These are phyloP conservation scores for Colletotrichum echinochloae DNA, from an alignment of 2,329 filamentous ascomycete genomes.

Conservation along the genomic window DNA sequence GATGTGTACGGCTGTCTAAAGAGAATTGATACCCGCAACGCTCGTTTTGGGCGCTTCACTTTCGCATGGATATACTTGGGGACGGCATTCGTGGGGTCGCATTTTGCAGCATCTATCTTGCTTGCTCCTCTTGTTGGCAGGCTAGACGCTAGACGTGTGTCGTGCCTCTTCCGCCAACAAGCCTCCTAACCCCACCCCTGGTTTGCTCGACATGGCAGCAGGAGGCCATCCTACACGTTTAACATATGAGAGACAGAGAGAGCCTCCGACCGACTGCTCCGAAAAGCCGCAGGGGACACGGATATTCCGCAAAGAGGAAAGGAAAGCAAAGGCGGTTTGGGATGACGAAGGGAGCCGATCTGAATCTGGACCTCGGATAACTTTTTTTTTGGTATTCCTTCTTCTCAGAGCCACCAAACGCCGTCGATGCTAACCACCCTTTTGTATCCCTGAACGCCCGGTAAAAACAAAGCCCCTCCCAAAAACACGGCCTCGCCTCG, in stretches of 20 bases:
- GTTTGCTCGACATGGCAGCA: background rate
- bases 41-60: slow-evolving; percentile 30
- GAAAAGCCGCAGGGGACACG: background rate
- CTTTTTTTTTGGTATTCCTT: slow-evolving; percentile 38
- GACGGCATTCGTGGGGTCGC: slow-evolving; percentile 13
- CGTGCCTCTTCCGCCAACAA: background rate
- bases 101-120: slow-evolving; percentile 20
- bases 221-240: no score
- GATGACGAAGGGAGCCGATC: slow-evolving; percentile 28
- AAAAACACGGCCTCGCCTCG: slow-evolving; percentile 2
- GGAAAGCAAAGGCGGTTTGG: slow-evolving; percentile 37
- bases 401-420: slow-evolving; percentile 40
- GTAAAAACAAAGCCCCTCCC: slow-evolving; percentile 4
- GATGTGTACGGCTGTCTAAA: slow-evolving; percentile 22
- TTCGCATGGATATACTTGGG: background rate
- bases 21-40: slow-evolving; percentile 40
- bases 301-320: background rate
- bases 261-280: background rate
- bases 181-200: background rate
- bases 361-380: slow-evolving; percentile 31
- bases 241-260: background rate
- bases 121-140: background rate
- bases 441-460: slow-evolving; percentile 40
- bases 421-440: slow-evolving; percentile 40
- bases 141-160: background rate